These are phyloP conservation scores for Powellomyces hirtus DNA, from an alignment of 192 early-diverging fungal genomes.

Conservation along the genomic window DNA sequence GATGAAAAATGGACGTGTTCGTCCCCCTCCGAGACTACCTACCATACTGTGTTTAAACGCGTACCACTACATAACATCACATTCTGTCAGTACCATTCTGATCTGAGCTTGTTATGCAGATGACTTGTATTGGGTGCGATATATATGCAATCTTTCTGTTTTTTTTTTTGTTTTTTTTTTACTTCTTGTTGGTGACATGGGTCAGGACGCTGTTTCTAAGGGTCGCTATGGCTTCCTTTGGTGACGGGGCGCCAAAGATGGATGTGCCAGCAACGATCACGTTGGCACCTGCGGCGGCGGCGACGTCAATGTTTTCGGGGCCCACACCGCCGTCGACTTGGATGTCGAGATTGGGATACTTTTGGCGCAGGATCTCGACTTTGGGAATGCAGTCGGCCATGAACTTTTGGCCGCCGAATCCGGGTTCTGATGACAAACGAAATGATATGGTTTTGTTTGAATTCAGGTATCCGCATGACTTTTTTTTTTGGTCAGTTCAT, in stretches of 20 bases:
- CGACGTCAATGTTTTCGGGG: slow-evolving; percentile 79
- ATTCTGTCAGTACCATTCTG: too few species aligned
- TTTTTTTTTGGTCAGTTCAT: too few species aligned
- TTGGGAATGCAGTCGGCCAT: slow-evolving; percentile 87
- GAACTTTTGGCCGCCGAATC: slow-evolving; percentile 95
- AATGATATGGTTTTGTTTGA: neutral
- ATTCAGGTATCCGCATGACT: too few species aligned
- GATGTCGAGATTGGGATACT: slow-evolving; percentile 86
- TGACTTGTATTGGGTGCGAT: too few species aligned
- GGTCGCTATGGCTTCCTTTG: slow-evolving; percentile 66
- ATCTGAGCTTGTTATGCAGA: too few species aligned
- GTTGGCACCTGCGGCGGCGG: slow-evolving; percentile 89
- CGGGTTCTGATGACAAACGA: slow-evolving; percentile 63
- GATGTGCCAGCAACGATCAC: slow-evolving; percentile 95
- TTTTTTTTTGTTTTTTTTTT: too few species aligned
- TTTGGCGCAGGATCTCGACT: slow-evolving; percentile 68
- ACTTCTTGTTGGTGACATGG: slow-evolving; percentile 19
- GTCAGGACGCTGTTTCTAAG: slow-evolving; percentile 42
- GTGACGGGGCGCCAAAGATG: slow-evolving; percentile 77
- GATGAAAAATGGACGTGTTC: too few species aligned
- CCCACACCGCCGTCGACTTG: slow-evolving; percentile 93
- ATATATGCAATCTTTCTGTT: too few species aligned
- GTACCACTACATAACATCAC: too few species aligned
- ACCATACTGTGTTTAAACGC: too few species aligned
- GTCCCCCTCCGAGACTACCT: too few species aligned